Base-by-base conservation (phyloP, 306 rosid genomes). In the cucumber (Cucumis sativus) region DNA sequence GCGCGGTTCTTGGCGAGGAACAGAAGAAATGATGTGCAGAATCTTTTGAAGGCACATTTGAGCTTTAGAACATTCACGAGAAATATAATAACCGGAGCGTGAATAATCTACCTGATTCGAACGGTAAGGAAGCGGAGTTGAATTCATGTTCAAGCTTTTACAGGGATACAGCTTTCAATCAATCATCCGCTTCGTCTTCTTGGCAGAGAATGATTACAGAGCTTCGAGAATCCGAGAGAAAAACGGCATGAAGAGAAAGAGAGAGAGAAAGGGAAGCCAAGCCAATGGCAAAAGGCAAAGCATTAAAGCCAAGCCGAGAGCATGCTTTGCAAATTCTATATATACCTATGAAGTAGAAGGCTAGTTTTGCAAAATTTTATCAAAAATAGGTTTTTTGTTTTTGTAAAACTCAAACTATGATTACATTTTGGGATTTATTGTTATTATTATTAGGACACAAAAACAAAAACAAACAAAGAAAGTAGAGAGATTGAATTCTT, bases 1-100 rank as follows among this genome's bases (percentile, higher is more conserved):
- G 12, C 41, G 40, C 4, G 65, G 35, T 49, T 75, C 30, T 62
- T 6, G 51, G 1, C 84, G 79, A 8, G 87, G 85, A 10, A 79
- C 70, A 8, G 91, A 77, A 14, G 91, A 85, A 37, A 88, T 88
- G 58, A 61, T 80, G 49, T 21, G 79, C 12, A 88, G 83, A 80
- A 88, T 88, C 82, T 85, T 85, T 76, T 85, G 83, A 39, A 88
- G 52, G 78, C 85, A 71, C 80, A 78, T 78, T 88, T 88, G 91
- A 75, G 89, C 68, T 54, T 82, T 87, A 57, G 90, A 84, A 73
- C 37, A 78, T 20, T 83, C 82, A 62, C 67, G 88, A 49, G 43
- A 69, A 11, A 35, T 18, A 52, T 23, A 52, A 23, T 37, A 18
- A 41, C 23, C 16, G 49, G 69, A 60, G 61, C 77, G 61, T 49